Conservation (phyloP, 2,329 filamentous ascomycete genomes). For the Claviceps sp. region DNA sequence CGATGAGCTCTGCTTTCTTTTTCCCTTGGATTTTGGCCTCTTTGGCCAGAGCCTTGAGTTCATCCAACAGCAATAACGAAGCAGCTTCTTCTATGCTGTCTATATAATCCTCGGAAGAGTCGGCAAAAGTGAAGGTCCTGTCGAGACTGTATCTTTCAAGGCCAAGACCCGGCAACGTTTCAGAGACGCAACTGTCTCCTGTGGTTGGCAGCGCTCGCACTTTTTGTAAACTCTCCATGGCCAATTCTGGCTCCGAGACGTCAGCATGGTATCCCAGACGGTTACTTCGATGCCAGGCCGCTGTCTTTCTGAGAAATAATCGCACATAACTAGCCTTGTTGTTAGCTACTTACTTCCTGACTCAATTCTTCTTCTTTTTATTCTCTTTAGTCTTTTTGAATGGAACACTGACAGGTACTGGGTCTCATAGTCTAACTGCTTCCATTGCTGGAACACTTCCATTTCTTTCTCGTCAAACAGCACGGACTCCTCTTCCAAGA, state of each 20-base stretch:
- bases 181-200: conserved; percentile 6
- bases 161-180: conserved; percentile 17
- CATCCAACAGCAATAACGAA: conserved; percentile 69
- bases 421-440: conserved; percentile 60
- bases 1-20: conserved; percentile 70
- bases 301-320: conserved; percentile 82
- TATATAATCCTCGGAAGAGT: conserved; percentile 61
- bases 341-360: background rate
- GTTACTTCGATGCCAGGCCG: conserved; percentile 75
- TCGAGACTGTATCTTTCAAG: conserved; percentile 34
- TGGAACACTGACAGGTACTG: conserved; percentile 66
- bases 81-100: conserved; percentile 72
- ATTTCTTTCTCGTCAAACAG: conserved; percentile 73
- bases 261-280: conserved; percentile 71
- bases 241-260: conserved; percentile 57
- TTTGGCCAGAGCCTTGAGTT: conserved; percentile 72
- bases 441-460: conserved; percentile 67
- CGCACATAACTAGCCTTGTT: conserved; percentile 59
- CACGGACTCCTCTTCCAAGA: conserved; percentile 77
- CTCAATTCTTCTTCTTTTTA: background rate
- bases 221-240: conserved; percentile 52
- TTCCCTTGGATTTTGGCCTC: conserved; percentile 78
- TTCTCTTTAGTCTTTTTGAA: background rate
- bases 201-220: conserved; percentile 38
- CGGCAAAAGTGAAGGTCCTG: conserved; percentile 61